Evolutionary conservation across 2,329 filamentous ascomycete species (phyloP).

Genomic region (Sporothrix phasma): DNA sequence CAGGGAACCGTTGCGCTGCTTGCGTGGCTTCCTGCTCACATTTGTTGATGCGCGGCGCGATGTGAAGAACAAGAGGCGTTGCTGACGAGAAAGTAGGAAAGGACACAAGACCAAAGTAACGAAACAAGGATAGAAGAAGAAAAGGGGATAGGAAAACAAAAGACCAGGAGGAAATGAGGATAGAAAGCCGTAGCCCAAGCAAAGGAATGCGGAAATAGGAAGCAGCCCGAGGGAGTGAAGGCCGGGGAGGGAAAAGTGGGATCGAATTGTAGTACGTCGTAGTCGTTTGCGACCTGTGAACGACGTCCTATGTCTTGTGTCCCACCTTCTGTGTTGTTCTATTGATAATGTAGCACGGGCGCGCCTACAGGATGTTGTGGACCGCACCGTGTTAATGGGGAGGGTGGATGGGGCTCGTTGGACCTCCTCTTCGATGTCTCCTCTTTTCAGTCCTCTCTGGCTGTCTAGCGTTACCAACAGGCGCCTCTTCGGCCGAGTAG

Average conservation of each 20-base stretch:
- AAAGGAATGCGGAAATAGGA: not conserved
- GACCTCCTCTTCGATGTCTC: not conserved
- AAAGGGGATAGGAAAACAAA: not conserved
- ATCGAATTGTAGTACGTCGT: not conserved
- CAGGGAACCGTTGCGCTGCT: not conserved
- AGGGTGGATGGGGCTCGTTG: not conserved
- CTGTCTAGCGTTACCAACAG: not conserved
- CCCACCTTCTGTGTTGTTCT: not conserved
- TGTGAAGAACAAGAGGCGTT: not conserved
- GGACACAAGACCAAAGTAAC: not conserved
- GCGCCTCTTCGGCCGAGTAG: not conserved
- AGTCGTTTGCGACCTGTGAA: not conserved
- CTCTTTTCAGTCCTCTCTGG: not conserved
- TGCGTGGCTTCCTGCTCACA: not conserved
- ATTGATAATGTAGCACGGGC: conserved; percentile 1
- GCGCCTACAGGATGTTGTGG: conserved; percentile 1
- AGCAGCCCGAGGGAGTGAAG: not conserved
- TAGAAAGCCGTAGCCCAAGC: not conserved
- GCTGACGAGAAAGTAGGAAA: not conserved
- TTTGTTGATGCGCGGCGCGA: not conserved
- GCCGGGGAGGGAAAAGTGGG: not conserved
- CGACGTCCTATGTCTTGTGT: not conserved
- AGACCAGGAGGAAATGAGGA: not conserved
- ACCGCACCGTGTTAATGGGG: not conserved
- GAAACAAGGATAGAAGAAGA: not conserved